phyloP scores from a whole-genome alignment of 2,329 filamentous ascomycete species.

The Trichoderma sp. region DNA sequence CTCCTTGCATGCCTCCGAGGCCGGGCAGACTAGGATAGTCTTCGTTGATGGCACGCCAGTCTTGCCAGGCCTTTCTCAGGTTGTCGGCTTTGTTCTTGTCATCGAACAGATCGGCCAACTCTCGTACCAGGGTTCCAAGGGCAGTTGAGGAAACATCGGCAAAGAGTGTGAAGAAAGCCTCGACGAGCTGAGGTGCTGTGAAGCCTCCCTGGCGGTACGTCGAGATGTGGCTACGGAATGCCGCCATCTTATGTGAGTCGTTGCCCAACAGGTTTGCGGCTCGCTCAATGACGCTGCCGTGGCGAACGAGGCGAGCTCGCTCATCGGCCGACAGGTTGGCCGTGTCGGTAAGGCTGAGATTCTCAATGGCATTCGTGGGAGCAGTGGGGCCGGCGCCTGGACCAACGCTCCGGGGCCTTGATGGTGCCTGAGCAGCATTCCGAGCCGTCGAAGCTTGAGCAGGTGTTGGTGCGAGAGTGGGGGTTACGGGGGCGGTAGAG shows the following conservation, averaged over 20 bases:
- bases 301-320: conserved; percentile 74
- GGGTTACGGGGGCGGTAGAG: conserved; percentile 24
- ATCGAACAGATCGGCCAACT: conserved; percentile 91
- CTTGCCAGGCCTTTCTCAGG: conserved; percentile 83
- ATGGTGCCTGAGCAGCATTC: background rate
- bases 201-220: conserved; percentile 69
- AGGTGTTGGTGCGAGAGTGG: conserved; percentile 25
- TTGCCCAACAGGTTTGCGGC: conserved; percentile 78
- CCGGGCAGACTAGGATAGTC: conserved; percentile 89
- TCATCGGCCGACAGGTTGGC: conserved; percentile 68
- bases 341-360: conserved; percentile 50
- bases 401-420: conserved; percentile 22
- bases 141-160: conserved; percentile 73
- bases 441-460: conserved; percentile 22
- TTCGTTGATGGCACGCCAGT: conserved; percentile 94
- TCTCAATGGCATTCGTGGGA: conserved; percentile 43
- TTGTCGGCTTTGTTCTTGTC: conserved; percentile 70
- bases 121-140: conserved; percentile 83
- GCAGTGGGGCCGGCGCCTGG: conserved; percentile 25
- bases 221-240: conserved; percentile 79
- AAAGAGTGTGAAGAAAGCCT: conserved; percentile 84
- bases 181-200: conserved; percentile 73
- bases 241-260: conserved; percentile 68
- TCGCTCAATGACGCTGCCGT: conserved; percentile 81
- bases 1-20: conserved; percentile 65